Conservation (phyloP, 306 rosid genomes). For the Prunus persica region DNA sequence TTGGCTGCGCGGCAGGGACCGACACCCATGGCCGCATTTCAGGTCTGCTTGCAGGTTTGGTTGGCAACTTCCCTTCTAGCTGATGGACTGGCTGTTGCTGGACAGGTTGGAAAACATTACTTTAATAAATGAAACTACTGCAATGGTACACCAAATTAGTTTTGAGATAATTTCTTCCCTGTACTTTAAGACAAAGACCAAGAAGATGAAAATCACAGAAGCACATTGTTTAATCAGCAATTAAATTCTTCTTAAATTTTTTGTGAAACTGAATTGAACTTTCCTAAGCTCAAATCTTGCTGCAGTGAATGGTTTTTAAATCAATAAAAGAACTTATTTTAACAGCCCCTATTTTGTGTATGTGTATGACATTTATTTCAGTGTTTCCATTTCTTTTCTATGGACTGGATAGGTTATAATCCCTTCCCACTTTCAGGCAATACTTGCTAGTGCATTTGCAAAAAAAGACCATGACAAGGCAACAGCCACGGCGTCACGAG, state of each 20-base stretch:
- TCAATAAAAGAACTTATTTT: too few relatives aligned
- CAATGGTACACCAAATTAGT: neutral
- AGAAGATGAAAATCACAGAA: too few relatives aligned
- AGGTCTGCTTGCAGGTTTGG: constrained; percentile 95
- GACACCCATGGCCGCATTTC: constrained; percentile 95
- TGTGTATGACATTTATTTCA: too few relatives aligned
- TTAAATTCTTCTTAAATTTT: too few relatives aligned
- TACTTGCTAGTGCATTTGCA: constrained; percentile 93
- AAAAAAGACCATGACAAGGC: constrained; percentile 75
- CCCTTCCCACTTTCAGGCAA: constrained; percentile 49
- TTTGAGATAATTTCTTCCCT: neutral
- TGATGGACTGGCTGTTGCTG: constrained; percentile 96
- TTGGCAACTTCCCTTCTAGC: constrained; percentile 90
- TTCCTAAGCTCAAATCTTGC: too few relatives aligned
- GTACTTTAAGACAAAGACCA: too few relatives aligned
- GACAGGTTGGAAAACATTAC: constrained; percentile 61
- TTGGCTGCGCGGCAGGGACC: constrained; percentile 87
- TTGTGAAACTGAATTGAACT: too few relatives aligned
- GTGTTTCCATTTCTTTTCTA: too few relatives aligned
- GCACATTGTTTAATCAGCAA: too few relatives aligned
- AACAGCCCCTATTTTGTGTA: too few relatives aligned
- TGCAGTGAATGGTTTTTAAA: too few relatives aligned
- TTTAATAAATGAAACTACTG: neutral
- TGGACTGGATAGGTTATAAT: too few relatives aligned
- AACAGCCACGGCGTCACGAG: constrained; percentile 66